phyloP scores from a whole-genome alignment of 2,329 filamentous ascomycete species.

The Ascomycota sp. region DNA sequence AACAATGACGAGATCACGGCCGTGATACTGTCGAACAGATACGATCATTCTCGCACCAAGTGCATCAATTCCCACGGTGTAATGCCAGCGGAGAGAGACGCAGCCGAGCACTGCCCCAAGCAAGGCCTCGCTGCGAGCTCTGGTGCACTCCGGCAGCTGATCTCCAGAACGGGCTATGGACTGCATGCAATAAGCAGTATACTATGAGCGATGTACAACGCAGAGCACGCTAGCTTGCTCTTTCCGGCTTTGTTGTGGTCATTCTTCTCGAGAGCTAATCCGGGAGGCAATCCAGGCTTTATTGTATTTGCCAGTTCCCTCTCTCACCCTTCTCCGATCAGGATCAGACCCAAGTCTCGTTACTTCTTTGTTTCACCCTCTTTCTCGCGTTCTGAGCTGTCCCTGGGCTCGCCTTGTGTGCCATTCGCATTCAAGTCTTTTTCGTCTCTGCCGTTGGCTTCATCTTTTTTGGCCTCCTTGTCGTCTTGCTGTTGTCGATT shows the following conservation, averaged over 20 bases:
- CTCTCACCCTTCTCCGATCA: background rate
- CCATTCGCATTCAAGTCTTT: conserved; percentile 36
- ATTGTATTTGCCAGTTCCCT: background rate
- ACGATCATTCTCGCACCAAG: too few species aligned
- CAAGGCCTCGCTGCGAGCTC: too few species aligned
- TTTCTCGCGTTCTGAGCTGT: conserved; percentile 31
- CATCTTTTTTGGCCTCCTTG: conserved; percentile 70
- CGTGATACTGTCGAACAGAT: too few species aligned
- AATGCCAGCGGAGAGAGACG: too few species aligned
- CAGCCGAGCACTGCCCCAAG: too few species aligned
- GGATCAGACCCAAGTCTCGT: conserved; percentile 4
- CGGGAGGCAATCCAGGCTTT: too few species aligned
- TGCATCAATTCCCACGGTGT: too few species aligned
- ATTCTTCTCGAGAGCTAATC: background rate
- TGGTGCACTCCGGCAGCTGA: too few species aligned
- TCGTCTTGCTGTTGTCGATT: conserved; percentile 95
- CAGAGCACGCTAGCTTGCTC: background rate
- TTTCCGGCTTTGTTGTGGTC: background rate
- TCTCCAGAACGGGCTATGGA: too few species aligned
- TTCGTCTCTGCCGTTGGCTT: conserved; percentile 36
- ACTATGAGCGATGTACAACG: too few species aligned
- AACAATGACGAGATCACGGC: too few species aligned
- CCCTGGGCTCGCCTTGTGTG: conserved; percentile 26
- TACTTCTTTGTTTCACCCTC: conserved; percentile 33
- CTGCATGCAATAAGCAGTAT: conserved; percentile 2